A percentile compares a stretch with the other conserved stretches of the same genome.
These are phyloP conservation scores for Gynostemma pentaphyllum DNA, from an alignment of 306 rosid genomes.

Conservation along the genomic window DNA sequence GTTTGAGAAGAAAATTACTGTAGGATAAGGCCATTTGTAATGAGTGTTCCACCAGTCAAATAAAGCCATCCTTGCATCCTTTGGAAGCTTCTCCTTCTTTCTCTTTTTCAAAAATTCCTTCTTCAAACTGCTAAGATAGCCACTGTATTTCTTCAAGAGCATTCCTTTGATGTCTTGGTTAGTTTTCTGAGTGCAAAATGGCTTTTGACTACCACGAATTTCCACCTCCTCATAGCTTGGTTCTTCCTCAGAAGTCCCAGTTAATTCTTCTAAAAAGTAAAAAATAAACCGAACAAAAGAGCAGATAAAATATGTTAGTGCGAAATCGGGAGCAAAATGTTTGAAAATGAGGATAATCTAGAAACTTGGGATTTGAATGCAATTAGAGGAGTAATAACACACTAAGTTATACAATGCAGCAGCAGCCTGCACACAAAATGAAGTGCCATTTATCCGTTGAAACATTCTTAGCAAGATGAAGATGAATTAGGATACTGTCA, in stretches of 20 bases:
- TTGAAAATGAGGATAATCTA: not conserved
- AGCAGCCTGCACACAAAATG: too few relatives aligned
- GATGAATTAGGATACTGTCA: too few relatives aligned
- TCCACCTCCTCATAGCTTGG: not conserved
- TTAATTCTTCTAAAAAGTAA: not conserved
- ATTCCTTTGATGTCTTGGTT: constrained; percentile 55
- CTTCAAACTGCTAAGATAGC: constrained; percentile 55
- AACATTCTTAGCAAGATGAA: too few relatives aligned
- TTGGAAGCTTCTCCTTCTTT: constrained; percentile 87
- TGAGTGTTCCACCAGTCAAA: constrained; percentile 72
- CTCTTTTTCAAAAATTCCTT: constrained; percentile 58
- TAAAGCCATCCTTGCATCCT: constrained; percentile 48
- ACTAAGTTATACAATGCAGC: too few relatives aligned
- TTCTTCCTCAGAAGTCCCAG: not conserved
- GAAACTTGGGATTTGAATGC: too few relatives aligned
- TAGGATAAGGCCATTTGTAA: constrained; percentile 82
- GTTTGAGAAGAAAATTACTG: constrained; percentile 28
- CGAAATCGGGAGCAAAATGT: not conserved
- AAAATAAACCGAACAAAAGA: not conserved
- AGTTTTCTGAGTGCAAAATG: constrained; percentile 6
- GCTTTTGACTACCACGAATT: constrained; percentile 25
- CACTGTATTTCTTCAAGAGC: constrained; percentile 75
- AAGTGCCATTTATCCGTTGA: too few relatives aligned
- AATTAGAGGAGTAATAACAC: too few relatives aligned
- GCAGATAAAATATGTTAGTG: not conserved